Conservation (phyloP, 2,329 filamentous ascomycete species). For the Neofusicoccum cordaticola region DNA sequence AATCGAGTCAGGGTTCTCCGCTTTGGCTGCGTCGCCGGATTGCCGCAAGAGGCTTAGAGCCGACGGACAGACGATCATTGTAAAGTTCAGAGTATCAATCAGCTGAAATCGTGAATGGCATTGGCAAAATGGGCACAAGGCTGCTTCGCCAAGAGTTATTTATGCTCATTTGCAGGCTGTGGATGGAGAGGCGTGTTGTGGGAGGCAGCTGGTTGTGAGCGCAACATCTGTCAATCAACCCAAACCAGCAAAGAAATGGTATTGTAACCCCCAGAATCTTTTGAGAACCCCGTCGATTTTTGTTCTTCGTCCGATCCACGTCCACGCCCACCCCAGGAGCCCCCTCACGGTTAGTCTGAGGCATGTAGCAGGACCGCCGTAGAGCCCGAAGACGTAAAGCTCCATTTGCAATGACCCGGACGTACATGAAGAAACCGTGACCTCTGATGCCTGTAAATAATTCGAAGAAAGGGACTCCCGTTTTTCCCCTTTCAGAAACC, state of each 20-base stretch:
- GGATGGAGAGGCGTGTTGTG: background rate
- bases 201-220: background rate
- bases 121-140: background rate
- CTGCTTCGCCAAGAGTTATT: no score
- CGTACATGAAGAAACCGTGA: slow-evolving; percentile 43
- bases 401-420: slow-evolving; percentile 37
- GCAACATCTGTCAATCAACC: background rate
- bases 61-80: background rate
- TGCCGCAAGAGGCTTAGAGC: background rate
- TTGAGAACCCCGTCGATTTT: slow-evolving; percentile 11
- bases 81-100: background rate
- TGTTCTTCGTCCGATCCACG: background rate
- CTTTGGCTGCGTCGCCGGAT: background rate
- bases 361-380: slow-evolving; percentile 6
- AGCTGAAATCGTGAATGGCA: background rate
- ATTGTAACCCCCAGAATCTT: slow-evolving; percentile 3
- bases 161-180: no score
- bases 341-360: slow-evolving; percentile 6
- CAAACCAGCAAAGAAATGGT: slow-evolving; percentile 12
- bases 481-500: slow-evolving; percentile 37
- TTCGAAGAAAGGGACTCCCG: slow-evolving; percentile 36
- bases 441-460: slow-evolving; percentile 38
- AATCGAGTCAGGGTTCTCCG: background rate
- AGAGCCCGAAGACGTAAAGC: slow-evolving; percentile 15
- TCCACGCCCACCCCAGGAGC: slow-evolving; percentile 2